Evolutionary conservation across 176 grass and related monocot species (phyloP).

Genomic region (Phyllostachys edulis): DNA sequence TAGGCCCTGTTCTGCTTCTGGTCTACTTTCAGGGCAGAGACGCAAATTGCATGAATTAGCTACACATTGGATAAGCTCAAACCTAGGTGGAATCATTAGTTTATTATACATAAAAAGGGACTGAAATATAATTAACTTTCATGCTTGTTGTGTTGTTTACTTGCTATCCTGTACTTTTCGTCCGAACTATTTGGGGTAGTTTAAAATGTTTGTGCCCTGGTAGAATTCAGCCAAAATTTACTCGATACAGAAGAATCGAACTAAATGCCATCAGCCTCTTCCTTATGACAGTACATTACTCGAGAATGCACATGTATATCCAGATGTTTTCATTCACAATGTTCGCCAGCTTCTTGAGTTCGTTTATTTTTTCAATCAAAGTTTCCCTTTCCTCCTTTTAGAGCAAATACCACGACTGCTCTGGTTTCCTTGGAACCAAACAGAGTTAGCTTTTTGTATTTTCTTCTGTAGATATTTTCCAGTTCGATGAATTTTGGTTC

Average conservation of each 20-base stretch:
- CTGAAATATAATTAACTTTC: neutral
- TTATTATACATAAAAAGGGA: neutral
- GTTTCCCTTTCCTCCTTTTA: neutral
- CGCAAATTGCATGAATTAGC: conserved; percentile 10
- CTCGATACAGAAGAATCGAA: neutral
- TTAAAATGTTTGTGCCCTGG: conserved; percentile 3
- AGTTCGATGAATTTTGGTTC: neutral
- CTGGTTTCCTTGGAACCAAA: neutral
- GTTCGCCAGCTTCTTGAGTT: neutral
- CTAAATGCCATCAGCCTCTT: conserved; percentile 13
- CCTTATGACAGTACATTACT: neutral
- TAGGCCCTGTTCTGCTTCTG: neutral
- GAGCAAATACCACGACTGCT: neutral
- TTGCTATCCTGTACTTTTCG: neutral
- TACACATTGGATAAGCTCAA: neutral
- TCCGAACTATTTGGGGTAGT: conserved; percentile 7
- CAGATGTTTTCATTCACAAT: neutral
- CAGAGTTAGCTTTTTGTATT: neutral
- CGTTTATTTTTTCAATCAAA: neutral
- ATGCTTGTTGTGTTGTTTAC: neutral
- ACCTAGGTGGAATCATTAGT: neutral
- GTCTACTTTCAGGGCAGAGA: conserved; percentile 1
- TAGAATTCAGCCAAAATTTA: neutral
- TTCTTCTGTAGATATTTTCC: conserved; percentile 6
- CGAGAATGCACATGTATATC: neutral